Base-by-base conservation (phyloP, 805 yeast species). In the Candida methanosorbosa region DNA sequence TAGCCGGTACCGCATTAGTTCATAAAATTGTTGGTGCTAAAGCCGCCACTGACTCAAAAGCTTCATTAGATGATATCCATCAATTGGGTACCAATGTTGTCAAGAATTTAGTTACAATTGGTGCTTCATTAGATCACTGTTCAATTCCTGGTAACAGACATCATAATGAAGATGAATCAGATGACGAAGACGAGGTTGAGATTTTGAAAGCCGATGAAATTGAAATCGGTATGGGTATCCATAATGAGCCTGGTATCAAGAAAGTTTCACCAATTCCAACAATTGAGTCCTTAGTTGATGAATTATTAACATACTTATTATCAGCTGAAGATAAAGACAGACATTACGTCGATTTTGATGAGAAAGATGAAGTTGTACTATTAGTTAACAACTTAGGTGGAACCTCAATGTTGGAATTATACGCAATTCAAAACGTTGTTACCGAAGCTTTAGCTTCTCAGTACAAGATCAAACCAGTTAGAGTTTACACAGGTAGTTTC, bases 141-240 rank as follows among this genome's bases (percentile, higher is more conserved):
- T 75, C 83, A 29, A 94, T 88, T 17, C 97, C 97, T 4, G 94
- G 94, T 5, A 73, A 35, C n/a, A 42, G 83, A 47, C 71, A 68
- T 37, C 68, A 66, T 36, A 80, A 72, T 48, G 63, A 66, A 22
- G 54, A 59, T 25, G 32, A 29, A 8, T 22, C 32, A 7, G 55
- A 52, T 19, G 54, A 61, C 29, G 75, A 68, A 30, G 59, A 57
- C 22, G 41, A 46, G n/a, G 32, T 45, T 7, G 61, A 57, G 34
- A 55, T 59, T 36, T 68, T 85, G 41, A 68, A 60, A 19, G 68
- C 57, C 4, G 64, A 76, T 38, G 85, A 83, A 56, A 80, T 82
- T 52, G 97, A 88, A 56, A 68, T 88, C 38, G 97, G 97, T 19
- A 80, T 88, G 78, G 97, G 97, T 30, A 88, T 88, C 40, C 97